Evolutionary conservation across 2,329 filamentous ascomycete species (phyloP).

Genomic region (Arthroderma uncinatum): DNA sequence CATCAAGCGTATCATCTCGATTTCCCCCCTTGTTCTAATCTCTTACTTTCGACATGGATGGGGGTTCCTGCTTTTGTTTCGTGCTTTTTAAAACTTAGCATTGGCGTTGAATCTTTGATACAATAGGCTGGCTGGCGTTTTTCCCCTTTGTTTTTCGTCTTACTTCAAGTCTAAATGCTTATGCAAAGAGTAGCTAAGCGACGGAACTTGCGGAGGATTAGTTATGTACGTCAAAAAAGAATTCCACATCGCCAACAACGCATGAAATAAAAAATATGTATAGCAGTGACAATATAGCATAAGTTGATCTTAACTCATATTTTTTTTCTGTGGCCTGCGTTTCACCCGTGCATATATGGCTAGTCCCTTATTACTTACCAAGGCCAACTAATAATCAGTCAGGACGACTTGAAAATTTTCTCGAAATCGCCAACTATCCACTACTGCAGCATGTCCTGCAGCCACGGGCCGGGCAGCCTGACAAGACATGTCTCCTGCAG

Average conservation of each 20-base stretch:
- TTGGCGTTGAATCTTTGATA: slow-evolving; percentile 3
- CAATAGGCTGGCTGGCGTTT: background rate
- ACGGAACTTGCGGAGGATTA: background rate
- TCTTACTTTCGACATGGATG: background rate
- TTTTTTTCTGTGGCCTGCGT: background rate
- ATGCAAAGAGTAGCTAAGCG: background rate
- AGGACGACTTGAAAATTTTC: slow-evolving; percentile 1
- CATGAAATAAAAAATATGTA: background rate
- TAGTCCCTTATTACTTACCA: background rate
- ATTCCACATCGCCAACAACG: background rate
- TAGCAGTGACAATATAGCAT: background rate
- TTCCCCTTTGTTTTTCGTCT: background rate
- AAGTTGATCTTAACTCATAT: background rate
- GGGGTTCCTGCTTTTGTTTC: background rate
- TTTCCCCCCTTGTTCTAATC: background rate
- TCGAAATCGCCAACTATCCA: background rate
- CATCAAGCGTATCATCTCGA: background rate
- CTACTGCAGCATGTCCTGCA: background rate
- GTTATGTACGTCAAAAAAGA: background rate
- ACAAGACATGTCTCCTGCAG: slow-evolving; percentile 1
- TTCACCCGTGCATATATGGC: background rate
- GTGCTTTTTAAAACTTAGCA: background rate
- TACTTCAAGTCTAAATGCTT: background rate
- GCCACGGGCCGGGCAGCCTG: background rate
- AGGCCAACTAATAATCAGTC: background rate